A percentile compares a stretch with the other conserved stretches of the same genome.
phyloP scores from a whole-genome alignment of 108 stramenopile genomes.

The Pinguiococcus pyrenoidosus region DNA sequence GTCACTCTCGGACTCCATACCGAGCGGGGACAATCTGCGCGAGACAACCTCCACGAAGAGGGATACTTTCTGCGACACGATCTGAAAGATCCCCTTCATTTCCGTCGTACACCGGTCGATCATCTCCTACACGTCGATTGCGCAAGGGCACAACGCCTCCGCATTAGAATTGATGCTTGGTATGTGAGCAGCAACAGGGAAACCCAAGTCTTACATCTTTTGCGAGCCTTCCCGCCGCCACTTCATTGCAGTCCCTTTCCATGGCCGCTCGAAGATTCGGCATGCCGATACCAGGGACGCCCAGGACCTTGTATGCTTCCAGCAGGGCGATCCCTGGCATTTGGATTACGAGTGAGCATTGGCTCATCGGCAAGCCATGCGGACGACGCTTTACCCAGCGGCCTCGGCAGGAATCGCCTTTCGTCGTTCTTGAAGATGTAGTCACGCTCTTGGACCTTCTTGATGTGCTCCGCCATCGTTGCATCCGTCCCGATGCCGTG shows the following conservation, averaged over 20 bases:
- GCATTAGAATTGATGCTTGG: too few species aligned
- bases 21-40: too few species aligned
- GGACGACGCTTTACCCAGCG: conserved; percentile 7
- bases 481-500: conserved; percentile 48
- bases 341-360: too few species aligned
- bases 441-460: conserved; percentile 30
- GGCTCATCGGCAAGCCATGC: neutral
- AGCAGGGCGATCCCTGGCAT: neutral
- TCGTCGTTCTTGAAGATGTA: conserved; percentile 8
- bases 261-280: conserved; percentile 13
- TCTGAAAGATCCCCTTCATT: conserved; percentile 29
- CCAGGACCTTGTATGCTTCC: conserved; percentile 4
- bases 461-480: conserved; percentile 47
- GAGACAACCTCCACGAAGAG: too few species aligned
- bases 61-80: too few species aligned
- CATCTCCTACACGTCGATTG: conserved; percentile 15
- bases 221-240: conserved; percentile 8
- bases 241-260: conserved; percentile 16
- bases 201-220: too few species aligned
- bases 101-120: conserved; percentile 13
- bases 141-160: too few species aligned
- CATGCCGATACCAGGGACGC: too few species aligned
- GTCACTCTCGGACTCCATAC: too few species aligned
- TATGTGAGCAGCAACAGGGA: too few species aligned
- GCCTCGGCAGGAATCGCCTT: neutral